phyloP scores from a whole-genome alignment of 1,284 basidiomycete genomes.

The Microbotryum intermedium region DNA sequence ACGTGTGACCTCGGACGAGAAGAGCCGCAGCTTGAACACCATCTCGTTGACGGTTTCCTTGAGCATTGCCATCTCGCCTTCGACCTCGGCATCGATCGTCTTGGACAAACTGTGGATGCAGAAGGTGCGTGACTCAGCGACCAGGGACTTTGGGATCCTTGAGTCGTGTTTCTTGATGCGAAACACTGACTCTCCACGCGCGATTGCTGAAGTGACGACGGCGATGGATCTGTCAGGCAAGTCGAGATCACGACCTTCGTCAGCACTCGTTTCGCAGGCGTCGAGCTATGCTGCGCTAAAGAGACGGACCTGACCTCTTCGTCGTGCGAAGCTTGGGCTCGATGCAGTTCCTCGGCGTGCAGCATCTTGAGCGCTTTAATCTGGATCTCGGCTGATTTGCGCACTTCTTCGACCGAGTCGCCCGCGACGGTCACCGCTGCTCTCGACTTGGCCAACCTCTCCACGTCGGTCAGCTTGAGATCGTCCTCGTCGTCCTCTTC shows the following conservation, averaged over 20 bases:
- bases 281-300: neutral
- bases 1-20: constrained; percentile 42
- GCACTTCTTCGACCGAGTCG: constrained; percentile 22
- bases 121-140: neutral
- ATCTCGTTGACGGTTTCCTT: constrained; percentile 31
- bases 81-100: constrained; percentile 28
- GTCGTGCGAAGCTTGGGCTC: constrained; percentile 26
- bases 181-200: constrained; percentile 25
- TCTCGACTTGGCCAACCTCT: neutral
- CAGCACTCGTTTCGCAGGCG: no score
- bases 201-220: constrained; percentile 28
- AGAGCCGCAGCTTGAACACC: constrained; percentile 45
- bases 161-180: neutral
- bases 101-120: constrained; percentile 14
- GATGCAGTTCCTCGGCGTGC: constrained; percentile 26
- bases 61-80: constrained; percentile 28
- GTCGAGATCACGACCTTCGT: no score
- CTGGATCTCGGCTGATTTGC: constrained; percentile 18
- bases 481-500: neutral
- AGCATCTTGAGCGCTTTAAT: constrained; percentile 27
- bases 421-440: constrained; percentile 10
- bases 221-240: constrained; percentile 22
- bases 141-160: neutral
- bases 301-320: constrained; percentile 26
- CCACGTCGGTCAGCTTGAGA: no score